Conservation (phyloP, 1,139 yeast genomes). For the Sugiyamaella neomexicana region DNA sequence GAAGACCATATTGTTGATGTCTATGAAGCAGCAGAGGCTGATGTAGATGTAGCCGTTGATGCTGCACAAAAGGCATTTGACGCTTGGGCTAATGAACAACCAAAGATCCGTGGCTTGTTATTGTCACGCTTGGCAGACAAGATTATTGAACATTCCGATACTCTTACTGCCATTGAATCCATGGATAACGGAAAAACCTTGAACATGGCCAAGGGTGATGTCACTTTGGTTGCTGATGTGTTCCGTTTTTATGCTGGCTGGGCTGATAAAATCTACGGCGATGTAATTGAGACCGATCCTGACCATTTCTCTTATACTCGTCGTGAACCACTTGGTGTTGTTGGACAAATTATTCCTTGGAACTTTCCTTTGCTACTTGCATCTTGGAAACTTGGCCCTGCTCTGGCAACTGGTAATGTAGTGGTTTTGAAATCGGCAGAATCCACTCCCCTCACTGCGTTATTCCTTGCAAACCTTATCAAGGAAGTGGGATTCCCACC, state of each 20-base stretch:
- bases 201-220: conserved; percentile 51
- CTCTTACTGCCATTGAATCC: conserved; percentile 57
- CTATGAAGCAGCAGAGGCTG: conserved; percentile 55
- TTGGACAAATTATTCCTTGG: conserved; percentile 91
- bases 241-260: conserved; percentile 71
- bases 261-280: conserved; percentile 79
- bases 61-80: conserved; percentile 58
- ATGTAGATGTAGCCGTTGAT: conserved; percentile 59
- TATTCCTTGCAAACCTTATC: conserved; percentile 60
- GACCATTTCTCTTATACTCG: conserved; percentile 60
- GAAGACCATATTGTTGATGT: conserved; percentile 55
- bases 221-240: conserved; percentile 55
- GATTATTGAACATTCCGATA: conserved; percentile 50
- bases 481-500: conserved; percentile 76
- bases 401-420: conserved; percentile 77
- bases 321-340: conserved; percentile 80
- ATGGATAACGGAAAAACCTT: conserved; percentile 63
- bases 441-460: conserved; percentile 74
- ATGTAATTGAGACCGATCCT: conserved; percentile 62
- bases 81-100: conserved; percentile 48
- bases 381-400: conserved; percentile 74
- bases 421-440: conserved; percentile 75
- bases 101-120: conserved; percentile 47
- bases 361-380: conserved; percentile 82
- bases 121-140: conserved; percentile 55